A percentile compares a stretch with the other conserved stretches of the same genome.
Evolutionary conservation across 495 filamentous ascomycete species (phyloP).

Genomic region (Aspergillus homomorphus): DNA sequence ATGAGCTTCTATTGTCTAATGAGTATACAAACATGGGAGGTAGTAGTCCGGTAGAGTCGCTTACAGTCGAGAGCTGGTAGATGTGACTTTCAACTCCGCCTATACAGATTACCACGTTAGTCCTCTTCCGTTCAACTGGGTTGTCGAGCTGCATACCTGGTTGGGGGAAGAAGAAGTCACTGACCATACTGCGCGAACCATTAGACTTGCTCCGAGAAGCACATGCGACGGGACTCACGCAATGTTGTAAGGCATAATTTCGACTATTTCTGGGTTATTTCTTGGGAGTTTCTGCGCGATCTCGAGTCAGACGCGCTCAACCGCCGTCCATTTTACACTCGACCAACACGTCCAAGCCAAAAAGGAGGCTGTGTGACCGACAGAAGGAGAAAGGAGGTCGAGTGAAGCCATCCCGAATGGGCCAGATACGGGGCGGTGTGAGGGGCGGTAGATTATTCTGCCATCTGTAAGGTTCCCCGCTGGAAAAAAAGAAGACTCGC

Average conservation of each 20-base stretch:
- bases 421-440: slow-evolving; percentile 23
- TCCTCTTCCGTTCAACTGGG: too few relatives aligned
- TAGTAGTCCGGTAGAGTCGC: slow-evolving; percentile 8
- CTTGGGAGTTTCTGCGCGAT: not conserved
- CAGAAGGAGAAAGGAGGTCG: slow-evolving; percentile 10
- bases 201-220: not conserved
- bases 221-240: slow-evolving; percentile 49
- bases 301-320: not conserved
- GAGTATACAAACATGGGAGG: slow-evolving; percentile 12
- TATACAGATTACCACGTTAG: slow-evolving; percentile 27
- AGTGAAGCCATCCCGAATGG: slow-evolving; percentile 13
- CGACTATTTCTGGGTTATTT: slow-evolving; percentile 10
- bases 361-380: slow-evolving; percentile 2
- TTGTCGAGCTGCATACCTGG: slow-evolving; percentile 54
- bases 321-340: slow-evolving; percentile 11
- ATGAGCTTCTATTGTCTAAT: slow-evolving; percentile 65
- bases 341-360: not conserved
- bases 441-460: slow-evolving; percentile 23
- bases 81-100: slow-evolving; percentile 97
- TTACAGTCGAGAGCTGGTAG: slow-evolving; percentile 82
- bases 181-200: slow-evolving; percentile 69
- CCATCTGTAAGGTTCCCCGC: slow-evolving; percentile 18
- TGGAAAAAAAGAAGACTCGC: slow-evolving; percentile 23
- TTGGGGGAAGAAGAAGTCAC: slow-evolving; percentile 99
- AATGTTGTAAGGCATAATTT: slow-evolving; percentile 67